Percentiles rank a stretch among this genome's conserved stretches.
phyloP scores from a whole-genome alignment of 2,329 filamentous ascomycete genomes.

The Paecilomyces sp. region DNA sequence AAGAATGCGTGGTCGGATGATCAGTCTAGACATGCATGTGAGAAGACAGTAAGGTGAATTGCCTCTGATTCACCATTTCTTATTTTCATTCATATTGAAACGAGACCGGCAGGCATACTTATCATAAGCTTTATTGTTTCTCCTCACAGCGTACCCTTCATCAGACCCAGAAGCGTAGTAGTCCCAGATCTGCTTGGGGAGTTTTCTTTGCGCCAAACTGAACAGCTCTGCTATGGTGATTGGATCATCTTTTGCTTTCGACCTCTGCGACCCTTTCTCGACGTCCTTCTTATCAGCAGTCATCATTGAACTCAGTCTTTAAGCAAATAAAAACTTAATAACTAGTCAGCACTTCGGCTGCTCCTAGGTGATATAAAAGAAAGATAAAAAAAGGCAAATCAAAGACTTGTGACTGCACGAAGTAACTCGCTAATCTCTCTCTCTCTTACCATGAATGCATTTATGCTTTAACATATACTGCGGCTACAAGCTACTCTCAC shows the following conservation, averaged over 20 bases:
- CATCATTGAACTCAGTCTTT: not conserved
- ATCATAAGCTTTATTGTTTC: not conserved
- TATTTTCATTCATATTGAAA: not conserved
- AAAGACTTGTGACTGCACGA: too few relatives aligned
- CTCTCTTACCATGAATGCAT: too few relatives aligned
- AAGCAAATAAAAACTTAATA: not conserved
- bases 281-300: not conserved
- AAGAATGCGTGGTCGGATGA: constrained; percentile 29
- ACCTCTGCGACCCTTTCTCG: not conserved
- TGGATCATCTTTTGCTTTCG: not conserved
- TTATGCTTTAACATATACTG: too few relatives aligned
- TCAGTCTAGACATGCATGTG: not conserved
- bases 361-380: too few relatives aligned
- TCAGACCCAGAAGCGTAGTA: not conserved
- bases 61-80: too few relatives aligned
- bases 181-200: not conserved
- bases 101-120: not conserved
- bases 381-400: too few relatives aligned
- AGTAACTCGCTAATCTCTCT: too few relatives aligned
- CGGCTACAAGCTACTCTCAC: too few relatives aligned
- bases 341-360: too few relatives aligned
- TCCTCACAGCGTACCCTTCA: not conserved
- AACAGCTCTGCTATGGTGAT: not conserved
- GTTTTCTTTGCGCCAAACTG: not conserved
- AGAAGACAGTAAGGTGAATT: too few relatives aligned